Base-by-base conservation (phyloP, 306 rosid species). In the Aeschynomene evenia region DNA sequence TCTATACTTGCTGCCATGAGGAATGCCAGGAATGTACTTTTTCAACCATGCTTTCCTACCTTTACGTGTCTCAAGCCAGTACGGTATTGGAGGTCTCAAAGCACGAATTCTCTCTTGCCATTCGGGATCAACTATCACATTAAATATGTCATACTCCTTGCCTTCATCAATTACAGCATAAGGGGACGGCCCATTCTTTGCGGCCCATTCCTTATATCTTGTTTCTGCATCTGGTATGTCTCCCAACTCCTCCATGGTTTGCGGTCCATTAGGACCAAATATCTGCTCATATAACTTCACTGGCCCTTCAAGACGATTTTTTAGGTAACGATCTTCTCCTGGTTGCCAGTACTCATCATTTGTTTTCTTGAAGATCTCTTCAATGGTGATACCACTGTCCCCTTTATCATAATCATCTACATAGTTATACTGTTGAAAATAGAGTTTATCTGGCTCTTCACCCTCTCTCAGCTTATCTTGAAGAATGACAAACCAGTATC, bases 201-300 rank as follows among this genome's bases (percentile, higher is more conserved):
- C 97, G 31, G 79, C 86, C 96, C 97, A 88, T 7, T 71, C 92
- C 75, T 88, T 87, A 67, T 86, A 86, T 82, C 98, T 88, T 56
- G 96, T 94, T 79, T 90, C 87, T 57, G 98, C 96, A 80, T 90
- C 96, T 6, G 97, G 95, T 78, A 90, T 84, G 70, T 90, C 87
- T 31, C 70, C 89, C 64, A 90, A 68, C 42, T 94, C 97, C 75
- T 90, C 98, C 33, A 85, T 64, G 15, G 95, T 84, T 81, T 90
- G 97, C 42, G 98, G 96, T 60, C 98, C 98, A 74, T 94, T 90
- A 80, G 98, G 98, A 67, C 98, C 98, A 78, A 94, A 94, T 39
- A 90, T 36, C 80, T 94, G 82, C 82, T 94, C 98, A 62, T 88
- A 94, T 63, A 94, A 81, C 83, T 88, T 94, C 2, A 85, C 96